Conservation (phyloP, 306 rosid species). For the Quercus berberidifolia region DNA sequence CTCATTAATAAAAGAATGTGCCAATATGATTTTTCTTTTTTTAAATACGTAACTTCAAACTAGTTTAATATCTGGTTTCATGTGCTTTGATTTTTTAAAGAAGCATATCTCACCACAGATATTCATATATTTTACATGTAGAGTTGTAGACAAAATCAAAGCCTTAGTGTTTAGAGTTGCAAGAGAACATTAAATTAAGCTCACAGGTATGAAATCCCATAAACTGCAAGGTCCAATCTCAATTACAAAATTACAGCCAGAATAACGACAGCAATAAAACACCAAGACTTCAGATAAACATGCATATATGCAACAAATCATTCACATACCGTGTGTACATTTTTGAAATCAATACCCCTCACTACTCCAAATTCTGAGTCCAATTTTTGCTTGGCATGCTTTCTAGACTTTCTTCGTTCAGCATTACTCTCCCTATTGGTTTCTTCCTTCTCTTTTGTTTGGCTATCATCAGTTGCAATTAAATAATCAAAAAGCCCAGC, state of each 20-base stretch:
- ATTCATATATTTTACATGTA: not conserved
- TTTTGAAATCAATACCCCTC: conserved; percentile 90
- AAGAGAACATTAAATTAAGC: not conserved
- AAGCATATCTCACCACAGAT: not conserved
- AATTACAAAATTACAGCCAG: not conserved
- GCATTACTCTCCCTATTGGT: conserved; percentile 36
- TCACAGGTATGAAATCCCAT: not conserved
- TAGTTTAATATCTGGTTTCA: too few relatives aligned
- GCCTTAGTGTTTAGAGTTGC: not conserved
- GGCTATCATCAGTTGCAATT: conserved; percentile 81
- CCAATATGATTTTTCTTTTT: not conserved
- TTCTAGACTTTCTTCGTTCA: conserved; percentile 45
- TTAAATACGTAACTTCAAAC: too few relatives aligned
- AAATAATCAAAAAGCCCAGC: conserved; percentile 97
- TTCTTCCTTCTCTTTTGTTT: conserved; percentile 69
- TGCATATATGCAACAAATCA: not conserved
- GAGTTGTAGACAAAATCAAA: not conserved
- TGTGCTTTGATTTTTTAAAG: not conserved
- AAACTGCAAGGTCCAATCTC: not conserved
- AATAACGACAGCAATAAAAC: not conserved
- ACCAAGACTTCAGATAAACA: not conserved
- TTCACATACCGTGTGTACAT: conserved; percentile 79
- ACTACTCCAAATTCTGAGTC: conserved; percentile 98
- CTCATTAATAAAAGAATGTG: not conserved
- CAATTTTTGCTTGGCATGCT: conserved; percentile 45